Percentiles rank a stretch among this genome's conserved stretches.
Conservation (phyloP, 257 asterid genomes). For the Gardenia jasminoides region DNA sequence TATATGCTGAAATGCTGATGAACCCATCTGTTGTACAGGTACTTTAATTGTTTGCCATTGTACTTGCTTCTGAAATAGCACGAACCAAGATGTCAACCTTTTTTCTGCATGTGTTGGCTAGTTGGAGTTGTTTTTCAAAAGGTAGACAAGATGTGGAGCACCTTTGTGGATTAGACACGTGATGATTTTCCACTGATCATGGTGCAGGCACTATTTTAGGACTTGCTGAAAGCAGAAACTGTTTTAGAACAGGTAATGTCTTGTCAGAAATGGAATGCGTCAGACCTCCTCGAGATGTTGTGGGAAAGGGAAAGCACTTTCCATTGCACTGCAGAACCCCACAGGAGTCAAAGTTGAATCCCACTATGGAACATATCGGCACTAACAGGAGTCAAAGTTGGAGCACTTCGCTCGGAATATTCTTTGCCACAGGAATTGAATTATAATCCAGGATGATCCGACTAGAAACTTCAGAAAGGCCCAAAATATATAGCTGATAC, state of each 20-base stretch:
- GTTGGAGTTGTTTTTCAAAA: slow-evolving; percentile 3
- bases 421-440: slow-evolving; percentile 1
- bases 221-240: neutral
- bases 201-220: slow-evolving; percentile 7
- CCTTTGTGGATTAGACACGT: neutral
- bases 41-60: neutral
- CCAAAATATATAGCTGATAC: neutral
- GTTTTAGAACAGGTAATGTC: slow-evolving; percentile 4
- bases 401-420: neutral
- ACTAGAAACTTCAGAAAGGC: neutral
- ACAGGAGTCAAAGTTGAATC: neutral
- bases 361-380: neutral
- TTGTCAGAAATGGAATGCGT: neutral
- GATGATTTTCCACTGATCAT: slow-evolving; percentile 1
- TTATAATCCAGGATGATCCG: slow-evolving; percentile 10
- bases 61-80: neutral
- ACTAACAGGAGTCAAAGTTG: neutral
- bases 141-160: neutral
- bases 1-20: neutral
- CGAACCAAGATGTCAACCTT: neutral
- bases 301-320: neutral
- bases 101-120: slow-evolving; percentile 1
- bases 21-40: neutral
- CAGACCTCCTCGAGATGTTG: neutral
- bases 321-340: neutral